Percentiles rank a stretch among this genome's conserved stretches.
phyloP scores from a whole-genome alignment of 2,329 filamentous ascomycete species.

The Botrytis medusae region DNA sequence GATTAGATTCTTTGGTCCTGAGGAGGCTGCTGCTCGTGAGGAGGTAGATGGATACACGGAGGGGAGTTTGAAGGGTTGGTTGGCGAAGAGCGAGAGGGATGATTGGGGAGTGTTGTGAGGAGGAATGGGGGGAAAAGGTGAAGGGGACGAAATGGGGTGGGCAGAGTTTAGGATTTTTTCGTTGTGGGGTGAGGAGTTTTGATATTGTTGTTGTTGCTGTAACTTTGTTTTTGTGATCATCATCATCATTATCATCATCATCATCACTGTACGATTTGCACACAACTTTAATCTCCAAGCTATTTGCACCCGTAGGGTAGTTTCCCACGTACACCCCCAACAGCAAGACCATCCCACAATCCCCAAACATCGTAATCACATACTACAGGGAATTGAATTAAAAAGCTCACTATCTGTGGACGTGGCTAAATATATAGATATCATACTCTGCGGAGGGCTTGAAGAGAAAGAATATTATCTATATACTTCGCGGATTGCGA shows the following conservation, averaged over 20 bases:
- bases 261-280: background rate
- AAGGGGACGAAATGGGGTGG: background rate
- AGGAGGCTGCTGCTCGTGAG: background rate
- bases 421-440: background rate
- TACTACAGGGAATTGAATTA: background rate
- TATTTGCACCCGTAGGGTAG: background rate
- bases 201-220: background rate
- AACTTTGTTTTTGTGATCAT: background rate
- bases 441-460: background rate
- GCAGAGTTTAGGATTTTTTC: background rate
- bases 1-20: background rate
- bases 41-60: background rate
- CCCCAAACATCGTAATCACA: background rate
- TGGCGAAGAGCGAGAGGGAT: no score
- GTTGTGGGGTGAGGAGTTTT: no score
- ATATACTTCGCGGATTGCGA: no score
- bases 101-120: no score
- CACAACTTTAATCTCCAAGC: background rate
- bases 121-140: no score
- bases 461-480: background rate
- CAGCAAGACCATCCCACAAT: background rate
- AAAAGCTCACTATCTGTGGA: background rate
- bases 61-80: background rate
- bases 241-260: background rate
- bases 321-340: background rate